phyloP scores from a whole-genome alignment of 345 rosid species.

The Conringia planisiliqua region DNA sequence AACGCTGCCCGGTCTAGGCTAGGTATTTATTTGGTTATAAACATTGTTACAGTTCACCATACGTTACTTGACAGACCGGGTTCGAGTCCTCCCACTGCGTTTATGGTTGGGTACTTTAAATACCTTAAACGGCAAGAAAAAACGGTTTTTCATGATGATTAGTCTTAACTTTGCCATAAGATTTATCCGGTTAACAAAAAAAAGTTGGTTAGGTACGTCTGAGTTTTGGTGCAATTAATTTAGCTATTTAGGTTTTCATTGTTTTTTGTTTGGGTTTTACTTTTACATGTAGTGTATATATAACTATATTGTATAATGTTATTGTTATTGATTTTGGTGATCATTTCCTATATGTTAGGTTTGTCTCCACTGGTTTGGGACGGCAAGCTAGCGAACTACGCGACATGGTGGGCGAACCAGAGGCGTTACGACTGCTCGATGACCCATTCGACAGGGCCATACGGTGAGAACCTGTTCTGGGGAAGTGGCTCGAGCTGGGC shows the following conservation, averaged over 20 bases:
- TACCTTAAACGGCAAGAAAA: neutral
- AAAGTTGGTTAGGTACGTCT: neutral
- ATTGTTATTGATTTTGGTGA: neutral
- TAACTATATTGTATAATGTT: neutral
- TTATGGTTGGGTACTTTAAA: neutral
- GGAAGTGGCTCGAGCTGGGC: slow-evolving; percentile 78
- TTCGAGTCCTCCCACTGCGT: neutral
- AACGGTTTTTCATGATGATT: neutral
- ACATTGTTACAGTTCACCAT: neutral
- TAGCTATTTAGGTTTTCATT: neutral
- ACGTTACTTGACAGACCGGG: neutral
- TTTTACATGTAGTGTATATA: neutral
- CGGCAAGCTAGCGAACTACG: slow-evolving; percentile 44
- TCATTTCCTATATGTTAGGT: slow-evolving; percentile 19
- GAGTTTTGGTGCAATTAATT: neutral
- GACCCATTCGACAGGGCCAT: slow-evolving; percentile 74
- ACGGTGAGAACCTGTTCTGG: slow-evolving; percentile 95
- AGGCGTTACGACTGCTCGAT: slow-evolving; percentile 65
- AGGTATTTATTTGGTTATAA: slow-evolving; percentile 17
- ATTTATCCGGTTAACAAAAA: neutral
- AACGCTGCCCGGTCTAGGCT: slow-evolving; percentile 51
- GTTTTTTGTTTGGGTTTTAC: neutral
- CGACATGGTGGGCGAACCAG: slow-evolving; percentile 56
- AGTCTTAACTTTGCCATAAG: neutral
- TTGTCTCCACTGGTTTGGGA: slow-evolving; percentile 66